Conservation (phyloP, 2,329 filamentous ascomycete species). For the Hypoxylon sp. region DNA sequence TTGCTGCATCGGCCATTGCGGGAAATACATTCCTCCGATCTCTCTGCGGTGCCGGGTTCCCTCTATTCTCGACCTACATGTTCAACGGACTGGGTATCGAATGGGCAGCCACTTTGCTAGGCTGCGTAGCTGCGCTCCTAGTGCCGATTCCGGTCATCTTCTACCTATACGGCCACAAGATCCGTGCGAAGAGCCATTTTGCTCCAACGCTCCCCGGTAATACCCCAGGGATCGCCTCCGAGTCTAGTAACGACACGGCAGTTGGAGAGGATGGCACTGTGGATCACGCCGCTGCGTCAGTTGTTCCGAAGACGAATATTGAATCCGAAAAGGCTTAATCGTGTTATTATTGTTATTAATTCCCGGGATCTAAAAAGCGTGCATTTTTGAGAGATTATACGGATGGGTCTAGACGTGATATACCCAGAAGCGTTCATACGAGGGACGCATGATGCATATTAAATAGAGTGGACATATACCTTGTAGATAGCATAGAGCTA, state of each 20-base stretch:
- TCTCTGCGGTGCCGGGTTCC: constrained; percentile 82
- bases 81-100: constrained; percentile 73
- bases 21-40: constrained; percentile 86
- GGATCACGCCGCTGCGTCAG: constrained; percentile 54
- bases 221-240: constrained; percentile 31
- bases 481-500: constrained; percentile 26
- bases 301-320: constrained; percentile 52
- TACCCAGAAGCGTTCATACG: constrained; percentile 21
- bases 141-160: constrained; percentile 75
- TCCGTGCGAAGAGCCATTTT: constrained; percentile 68
- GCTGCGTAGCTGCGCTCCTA: constrained; percentile 68
- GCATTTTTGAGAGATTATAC: constrained; percentile 16
- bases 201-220: constrained; percentile 62
- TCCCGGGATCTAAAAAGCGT: constrained; percentile 2
- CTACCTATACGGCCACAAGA: constrained; percentile 69
- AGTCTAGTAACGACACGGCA: constrained; percentile 47
- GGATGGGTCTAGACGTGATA: constrained; percentile 24
- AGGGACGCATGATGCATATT: constrained; percentile 19
- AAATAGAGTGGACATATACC: constrained; percentile 19
- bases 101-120: constrained; percentile 72
- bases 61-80: constrained; percentile 81
- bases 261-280: constrained; percentile 49
- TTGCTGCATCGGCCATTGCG: constrained; percentile 83
- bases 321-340: constrained; percentile 44
- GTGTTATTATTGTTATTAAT: constrained; percentile 4